phyloP scores from a whole-genome alignment of 2,329 filamentous ascomycete species.

The Gyromitra esculenta region DNA sequence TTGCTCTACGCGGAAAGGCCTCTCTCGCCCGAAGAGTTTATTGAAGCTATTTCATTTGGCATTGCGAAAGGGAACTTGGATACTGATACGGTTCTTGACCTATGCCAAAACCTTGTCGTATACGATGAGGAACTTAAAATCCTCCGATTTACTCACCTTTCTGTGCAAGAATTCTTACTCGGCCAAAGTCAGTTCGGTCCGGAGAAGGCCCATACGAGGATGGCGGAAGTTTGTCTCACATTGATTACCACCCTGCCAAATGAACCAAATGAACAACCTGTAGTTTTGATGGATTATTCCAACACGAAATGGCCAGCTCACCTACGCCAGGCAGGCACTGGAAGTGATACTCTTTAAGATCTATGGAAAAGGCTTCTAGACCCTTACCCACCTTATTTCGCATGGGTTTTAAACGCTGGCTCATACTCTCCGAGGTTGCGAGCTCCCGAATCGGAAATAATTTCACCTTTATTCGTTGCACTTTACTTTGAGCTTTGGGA shows the following conservation, averaged over 20 bases:
- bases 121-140: conserved; percentile 41
- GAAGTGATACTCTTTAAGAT: background rate
- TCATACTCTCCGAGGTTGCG: background rate
- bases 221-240: conserved; percentile 24
- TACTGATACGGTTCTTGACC: background rate
- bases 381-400: background rate
- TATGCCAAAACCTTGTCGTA: conserved; percentile 51
- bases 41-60: background rate
- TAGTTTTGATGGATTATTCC: background rate
- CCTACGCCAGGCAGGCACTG: background rate
- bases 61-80: no score
- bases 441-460: background rate
- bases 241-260: background rate
- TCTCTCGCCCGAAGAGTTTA: conserved; percentile 28
- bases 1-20: conserved; percentile 39
- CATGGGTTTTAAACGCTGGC: background rate
- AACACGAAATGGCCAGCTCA: conserved; percentile 12
- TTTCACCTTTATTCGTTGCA: background rate
- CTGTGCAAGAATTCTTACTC: conserved; percentile 31
- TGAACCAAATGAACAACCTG: background rate
- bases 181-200: background rate
- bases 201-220: background rate
- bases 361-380: background rate
- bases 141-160: conserved; percentile 55
- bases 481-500: background rate